phyloP scores from a whole-genome alignment of 495 filamentous ascomycete genomes.

The Penicillium daleae region DNA sequence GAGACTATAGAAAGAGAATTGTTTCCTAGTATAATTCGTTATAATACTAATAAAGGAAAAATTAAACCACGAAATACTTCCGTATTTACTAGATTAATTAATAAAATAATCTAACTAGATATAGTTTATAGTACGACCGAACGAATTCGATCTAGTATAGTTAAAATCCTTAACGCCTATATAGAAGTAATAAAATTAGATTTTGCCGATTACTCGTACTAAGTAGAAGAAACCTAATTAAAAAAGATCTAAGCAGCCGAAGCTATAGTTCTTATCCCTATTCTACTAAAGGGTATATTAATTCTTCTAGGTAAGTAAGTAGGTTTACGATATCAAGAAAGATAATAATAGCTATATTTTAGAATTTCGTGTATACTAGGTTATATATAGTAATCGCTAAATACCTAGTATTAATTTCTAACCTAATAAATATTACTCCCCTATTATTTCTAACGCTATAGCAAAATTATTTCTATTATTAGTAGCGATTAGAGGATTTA shows the following conservation, averaged over 20 bases:
- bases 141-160: background rate
- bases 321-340: background rate
- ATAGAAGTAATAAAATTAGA: background rate
- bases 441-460: background rate
- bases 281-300: background rate
- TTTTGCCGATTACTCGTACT: background rate
- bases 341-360: background rate
- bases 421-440: background rate
- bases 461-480: background rate
- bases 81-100: too few relatives aligned
- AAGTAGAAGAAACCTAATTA: background rate
- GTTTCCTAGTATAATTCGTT: background rate
- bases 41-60: too few relatives aligned
- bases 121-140: background rate
- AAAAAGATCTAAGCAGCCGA: background rate
- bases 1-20: background rate
- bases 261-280: background rate
- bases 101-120: too few relatives aligned
- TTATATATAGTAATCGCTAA: background rate
- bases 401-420: background rate
- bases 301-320: background rate
- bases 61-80: background rate
- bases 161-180: background rate
- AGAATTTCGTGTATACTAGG: background rate
- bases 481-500: too few relatives aligned